phyloP scores from a whole-genome alignment of 1,284 basidiomycete species.

The Xerocomus nothofagi region DNA sequence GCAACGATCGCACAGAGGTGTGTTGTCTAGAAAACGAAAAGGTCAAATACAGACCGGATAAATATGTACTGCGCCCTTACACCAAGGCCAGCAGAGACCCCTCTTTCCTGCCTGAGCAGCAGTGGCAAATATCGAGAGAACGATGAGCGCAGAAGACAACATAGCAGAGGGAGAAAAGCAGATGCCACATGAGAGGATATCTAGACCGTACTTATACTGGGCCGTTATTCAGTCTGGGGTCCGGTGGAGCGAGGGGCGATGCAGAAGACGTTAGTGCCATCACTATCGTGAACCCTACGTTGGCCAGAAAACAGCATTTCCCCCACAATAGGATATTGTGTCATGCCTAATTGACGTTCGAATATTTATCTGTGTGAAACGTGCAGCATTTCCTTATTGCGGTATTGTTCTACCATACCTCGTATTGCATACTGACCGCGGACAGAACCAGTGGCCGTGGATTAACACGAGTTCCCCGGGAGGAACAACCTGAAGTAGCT shows the following conservation, averaged over 20 bases:
- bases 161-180: neutral
- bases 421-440: neutral
- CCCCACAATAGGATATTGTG: neutral
- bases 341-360: neutral
- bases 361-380: neutral
- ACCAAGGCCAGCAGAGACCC: slow-evolving; percentile 29
- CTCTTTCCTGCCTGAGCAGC: slow-evolving; percentile 25
- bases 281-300: neutral
- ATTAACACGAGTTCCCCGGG: neutral
- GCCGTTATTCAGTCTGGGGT: neutral
- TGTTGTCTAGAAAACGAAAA: slow-evolving; percentile 17
- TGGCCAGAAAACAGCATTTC: neutral
- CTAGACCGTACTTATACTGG: slow-evolving; percentile 13
- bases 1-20: slow-evolving; percentile 16
- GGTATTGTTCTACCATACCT: neutral
- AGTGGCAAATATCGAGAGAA: slow-evolving; percentile 13
- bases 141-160: slow-evolving; percentile 7
- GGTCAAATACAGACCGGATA: slow-evolving; percentile 2
- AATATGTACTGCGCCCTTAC: slow-evolving; percentile 8
- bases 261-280: neutral
- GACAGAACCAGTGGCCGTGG: slow-evolving; percentile 4
- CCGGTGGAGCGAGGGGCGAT: neutral
- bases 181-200: neutral
- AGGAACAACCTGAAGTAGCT: no score
- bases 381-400: neutral